phyloP scores from a whole-genome alignment of 495 filamentous ascomycete genomes.

The Daldinia caldariorum region DNA sequence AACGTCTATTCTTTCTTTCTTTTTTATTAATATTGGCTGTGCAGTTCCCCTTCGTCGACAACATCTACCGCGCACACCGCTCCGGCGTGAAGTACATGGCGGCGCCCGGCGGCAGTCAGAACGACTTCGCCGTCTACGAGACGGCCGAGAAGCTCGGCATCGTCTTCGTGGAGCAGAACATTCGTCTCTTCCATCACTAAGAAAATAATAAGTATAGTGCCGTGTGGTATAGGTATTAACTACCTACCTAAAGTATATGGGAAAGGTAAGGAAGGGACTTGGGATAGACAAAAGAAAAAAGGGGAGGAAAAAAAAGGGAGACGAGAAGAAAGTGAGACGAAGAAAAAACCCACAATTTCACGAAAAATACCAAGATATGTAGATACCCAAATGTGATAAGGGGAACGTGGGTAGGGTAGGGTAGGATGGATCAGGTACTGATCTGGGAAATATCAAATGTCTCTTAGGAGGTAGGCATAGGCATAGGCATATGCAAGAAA shows the following conservation, averaged over 20 bases:
- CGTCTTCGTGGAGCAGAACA: conserved; percentile 88
- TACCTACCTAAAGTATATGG: neutral
- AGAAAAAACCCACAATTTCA: conserved; percentile 13
- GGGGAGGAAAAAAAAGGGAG: conserved; percentile 5
- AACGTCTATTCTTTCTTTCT: neutral
- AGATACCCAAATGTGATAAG: conserved; percentile 16
- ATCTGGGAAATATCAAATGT: neutral
- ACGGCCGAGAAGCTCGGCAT: conserved; percentile 94
- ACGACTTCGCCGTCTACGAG: conserved; percentile 86
- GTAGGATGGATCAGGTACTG: neutral
- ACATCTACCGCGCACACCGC: conserved; percentile 87
- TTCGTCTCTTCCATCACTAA: conserved; percentile 90
- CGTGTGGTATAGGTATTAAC: neutral
- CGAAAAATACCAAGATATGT: conserved; percentile 19
- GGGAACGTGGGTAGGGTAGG: conserved; percentile 13
- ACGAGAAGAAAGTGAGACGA: conserved; percentile 6
- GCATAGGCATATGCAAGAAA: conserved; percentile 3
- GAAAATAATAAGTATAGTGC: neutral
- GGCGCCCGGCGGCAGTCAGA: conserved; percentile 91
- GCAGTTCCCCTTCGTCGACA: conserved; percentile 97
- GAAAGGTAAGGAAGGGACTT: neutral
- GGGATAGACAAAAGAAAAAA: conserved; percentile 24
- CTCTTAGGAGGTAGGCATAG: neutral
- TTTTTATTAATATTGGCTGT: conserved; percentile 22
- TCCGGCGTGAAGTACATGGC: conserved; percentile 96